Conservation (phyloP, 768 basidiomycete species). For the Tylopilus vinaceipallidus region DNA sequence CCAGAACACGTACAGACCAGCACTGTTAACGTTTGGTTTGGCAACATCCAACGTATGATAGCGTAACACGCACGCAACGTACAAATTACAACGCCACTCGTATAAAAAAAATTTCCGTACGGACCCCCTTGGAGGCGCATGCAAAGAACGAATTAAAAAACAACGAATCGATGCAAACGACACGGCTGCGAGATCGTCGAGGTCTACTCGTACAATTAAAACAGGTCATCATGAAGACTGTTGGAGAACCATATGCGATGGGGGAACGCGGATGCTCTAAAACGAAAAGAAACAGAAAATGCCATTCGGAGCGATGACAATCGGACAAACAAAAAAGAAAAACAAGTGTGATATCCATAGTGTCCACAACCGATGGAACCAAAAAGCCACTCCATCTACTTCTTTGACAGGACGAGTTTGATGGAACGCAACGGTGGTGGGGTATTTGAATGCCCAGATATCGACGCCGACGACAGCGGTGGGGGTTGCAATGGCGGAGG, state of each 20-base stretch:
- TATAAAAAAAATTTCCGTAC: background rate
- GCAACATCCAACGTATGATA: background rate
- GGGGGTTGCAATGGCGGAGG: slow-evolving; percentile 15
- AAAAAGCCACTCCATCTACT: slow-evolving; percentile 17
- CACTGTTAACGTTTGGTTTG: too few relatives aligned
- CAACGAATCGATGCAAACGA: background rate
- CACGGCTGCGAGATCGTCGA: too few relatives aligned
- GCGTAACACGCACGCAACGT: background rate
- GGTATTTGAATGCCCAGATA: slow-evolving; percentile 23
- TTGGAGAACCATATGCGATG: background rate
- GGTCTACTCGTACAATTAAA: slow-evolving; percentile 19
- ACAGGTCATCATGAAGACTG: too few relatives aligned
- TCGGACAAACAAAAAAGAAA: background rate
- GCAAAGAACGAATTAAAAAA: background rate
- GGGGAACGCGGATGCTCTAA: background rate
- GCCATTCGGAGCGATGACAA: too few relatives aligned
- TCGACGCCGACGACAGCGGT: background rate
- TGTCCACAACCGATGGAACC: background rate
- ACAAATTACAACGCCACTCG: background rate
- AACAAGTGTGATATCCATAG: background rate
- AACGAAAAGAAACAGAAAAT: too few relatives aligned
- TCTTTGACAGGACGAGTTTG: slow-evolving; percentile 32
- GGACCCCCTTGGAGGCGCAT: background rate
- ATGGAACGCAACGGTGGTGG: slow-evolving; percentile 30
- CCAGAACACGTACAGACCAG: too few relatives aligned